Evolutionary conservation across 2,329 filamentous ascomycete genomes (phyloP).

Genomic region (Phialocephala subalpina): DNA sequence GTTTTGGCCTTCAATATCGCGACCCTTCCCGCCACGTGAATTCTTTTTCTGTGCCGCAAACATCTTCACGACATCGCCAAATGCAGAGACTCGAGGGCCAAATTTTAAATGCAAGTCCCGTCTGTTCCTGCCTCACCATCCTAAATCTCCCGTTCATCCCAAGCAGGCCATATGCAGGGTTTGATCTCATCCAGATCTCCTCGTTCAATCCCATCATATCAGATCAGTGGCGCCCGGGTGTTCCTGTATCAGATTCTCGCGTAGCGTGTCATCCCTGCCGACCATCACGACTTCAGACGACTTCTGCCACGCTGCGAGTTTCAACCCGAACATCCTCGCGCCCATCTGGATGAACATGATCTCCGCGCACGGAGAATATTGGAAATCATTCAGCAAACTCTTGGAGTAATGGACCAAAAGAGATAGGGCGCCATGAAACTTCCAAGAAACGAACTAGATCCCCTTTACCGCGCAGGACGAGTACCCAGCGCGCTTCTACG

Average conservation of each 20-base stretch:
- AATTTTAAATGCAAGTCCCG: background rate
- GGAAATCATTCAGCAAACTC: background rate
- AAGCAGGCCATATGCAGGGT: background rate
- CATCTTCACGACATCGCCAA: background rate
- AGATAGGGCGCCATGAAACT: constrained; percentile 32
- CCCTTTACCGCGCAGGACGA: constrained; percentile 25
- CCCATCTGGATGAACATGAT: constrained; percentile 29
- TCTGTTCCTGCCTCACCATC: constrained; percentile 2
- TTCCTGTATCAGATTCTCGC: constrained; percentile 24
- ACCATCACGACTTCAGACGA: constrained; percentile 32
- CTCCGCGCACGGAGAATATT: constrained; percentile 12
- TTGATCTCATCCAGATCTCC: background rate
- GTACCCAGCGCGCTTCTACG: constrained; percentile 5
- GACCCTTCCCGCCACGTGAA: background rate
- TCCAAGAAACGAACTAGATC: constrained; percentile 24
- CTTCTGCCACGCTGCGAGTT: constrained; percentile 29
- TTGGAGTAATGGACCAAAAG: constrained; percentile 10
- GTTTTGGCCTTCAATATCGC: background rate
- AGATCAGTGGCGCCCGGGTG: constrained; percentile 5
- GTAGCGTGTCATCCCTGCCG: constrained; percentile 31
- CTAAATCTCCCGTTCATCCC: background rate
- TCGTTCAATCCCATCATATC: background rate
- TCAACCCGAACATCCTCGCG: constrained; percentile 23
- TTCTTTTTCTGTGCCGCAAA: background rate
- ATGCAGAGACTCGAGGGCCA: background rate